Conservation (phyloP, 2,329 filamentous ascomycete genomes). For the Cladosporium sp. region DNA sequence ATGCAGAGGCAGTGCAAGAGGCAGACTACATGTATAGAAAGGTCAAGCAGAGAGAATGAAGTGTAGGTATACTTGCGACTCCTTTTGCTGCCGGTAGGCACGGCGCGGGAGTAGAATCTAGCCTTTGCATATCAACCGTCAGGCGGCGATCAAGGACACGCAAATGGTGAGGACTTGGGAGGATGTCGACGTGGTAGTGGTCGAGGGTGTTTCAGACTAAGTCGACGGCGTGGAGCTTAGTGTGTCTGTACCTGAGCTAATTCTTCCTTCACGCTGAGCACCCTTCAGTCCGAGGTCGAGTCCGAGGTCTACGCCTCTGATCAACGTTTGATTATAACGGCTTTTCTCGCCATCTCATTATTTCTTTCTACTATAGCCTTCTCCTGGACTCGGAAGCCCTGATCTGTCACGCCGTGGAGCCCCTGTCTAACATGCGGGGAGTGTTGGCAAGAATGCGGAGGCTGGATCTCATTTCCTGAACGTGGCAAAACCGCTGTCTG, state of each 20-base stretch:
- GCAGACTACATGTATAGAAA: neutral
- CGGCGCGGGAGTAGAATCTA: neutral
- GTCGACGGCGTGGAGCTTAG: slow-evolving; percentile 6
- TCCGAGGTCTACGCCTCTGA: neutral
- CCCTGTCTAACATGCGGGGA: neutral
- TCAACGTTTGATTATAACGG: neutral
- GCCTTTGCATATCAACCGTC: neutral
- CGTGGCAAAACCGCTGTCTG: slow-evolving; percentile 1
- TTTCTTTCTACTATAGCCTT: neutral
- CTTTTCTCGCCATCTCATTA: neutral
- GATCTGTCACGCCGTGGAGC: neutral
- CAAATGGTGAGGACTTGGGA: neutral
- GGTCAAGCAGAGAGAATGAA: neutral
- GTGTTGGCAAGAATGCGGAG: slow-evolving; percentile 4
- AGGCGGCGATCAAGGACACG: neutral
- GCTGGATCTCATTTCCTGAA: slow-evolving; percentile 2
- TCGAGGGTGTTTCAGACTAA: neutral
- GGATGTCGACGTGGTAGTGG: neutral
- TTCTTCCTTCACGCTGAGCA: neutral
- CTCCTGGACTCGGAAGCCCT: neutral
- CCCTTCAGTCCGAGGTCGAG: neutral
- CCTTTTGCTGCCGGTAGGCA: neutral
- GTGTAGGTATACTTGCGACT: neutral
- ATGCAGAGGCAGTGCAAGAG: neutral
- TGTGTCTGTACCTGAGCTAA: neutral